Base-by-base conservation (phyloP, 495 filamentous ascomycete genomes). In the Cercophora sp. region DNA sequence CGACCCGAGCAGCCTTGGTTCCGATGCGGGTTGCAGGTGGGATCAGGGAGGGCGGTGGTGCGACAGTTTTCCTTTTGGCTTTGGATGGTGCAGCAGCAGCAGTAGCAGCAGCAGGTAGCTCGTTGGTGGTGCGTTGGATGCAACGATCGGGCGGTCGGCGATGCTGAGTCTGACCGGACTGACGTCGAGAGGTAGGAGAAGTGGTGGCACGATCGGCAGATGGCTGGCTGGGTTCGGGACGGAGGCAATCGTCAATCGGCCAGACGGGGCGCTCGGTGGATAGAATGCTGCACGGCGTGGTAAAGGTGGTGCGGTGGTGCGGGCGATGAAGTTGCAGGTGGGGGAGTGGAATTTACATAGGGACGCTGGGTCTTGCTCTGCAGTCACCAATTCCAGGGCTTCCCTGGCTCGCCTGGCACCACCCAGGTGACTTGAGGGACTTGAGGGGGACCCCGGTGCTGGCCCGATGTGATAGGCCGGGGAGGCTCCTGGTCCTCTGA, bases 1-100 rank as follows among this genome's bases (percentile, higher is more conserved):
- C 13, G 26, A 31, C 26, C 26, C 16, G 47, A 49, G 24, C 22
- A 16, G 36, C 22, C 36, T 27, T 31, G 35, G 35, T n/a, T 5
- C 26, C n/a, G 48, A 51, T 51, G 48, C 48, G 42, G 48, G 48
- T 51, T 32, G 36, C 48, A 34, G 24, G 23, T 27, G 25, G 35
- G 32, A 20, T 41, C 25, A 25, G 22, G 25, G 48, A 15, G 18
- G 23, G 23, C 6, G 8, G 48, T 19, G 48, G 48, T 40, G 36
- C 48, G 19, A 51, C 48, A 29, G n/a, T n/a, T n/a, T n/a, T 11
- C 24, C 40, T 44, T 42, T 44, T 23, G 40, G 40, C 40, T 44
- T 22, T 15, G 40, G 22, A 19, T 3, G n/a, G n/a, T 39, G 36
- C 36, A 18, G 36, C 36, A 39, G 36, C 36, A 19, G 34, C n/a